phyloP scores from a whole-genome alignment of 768 basidiomycete genomes.

The Fistulinella prunicolor region DNA sequence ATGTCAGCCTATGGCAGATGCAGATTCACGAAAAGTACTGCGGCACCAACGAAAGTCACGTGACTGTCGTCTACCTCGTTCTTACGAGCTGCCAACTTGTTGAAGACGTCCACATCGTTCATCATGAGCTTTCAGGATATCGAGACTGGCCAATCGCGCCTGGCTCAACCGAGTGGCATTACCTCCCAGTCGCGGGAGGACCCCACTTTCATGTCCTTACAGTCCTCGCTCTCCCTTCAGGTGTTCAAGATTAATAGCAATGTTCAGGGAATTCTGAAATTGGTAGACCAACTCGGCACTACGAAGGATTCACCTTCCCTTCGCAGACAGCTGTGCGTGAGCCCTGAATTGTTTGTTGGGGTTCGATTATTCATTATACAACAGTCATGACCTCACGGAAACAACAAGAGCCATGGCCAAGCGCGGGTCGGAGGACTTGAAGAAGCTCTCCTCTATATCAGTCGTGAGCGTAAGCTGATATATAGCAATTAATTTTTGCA shows the following conservation, averaged over 20 bases:
- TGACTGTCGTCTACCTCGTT: conserved; percentile 2
- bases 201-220: conserved; percentile 69
- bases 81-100: neutral
- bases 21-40: too few species aligned
- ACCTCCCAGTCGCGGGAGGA: conserved; percentile 54
- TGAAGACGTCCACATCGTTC: neutral
- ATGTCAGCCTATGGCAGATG: too few species aligned
- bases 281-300: conserved; percentile 96
- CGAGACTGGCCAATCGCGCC: conserved; percentile 40
- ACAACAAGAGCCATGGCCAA: conserved; percentile 94
- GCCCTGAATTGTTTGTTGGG: neutral
- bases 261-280: conserved; percentile 89
- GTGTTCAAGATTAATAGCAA: conserved; percentile 99
- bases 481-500: neutral
- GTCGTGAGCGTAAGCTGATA: conserved; percentile 47
- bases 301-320: conserved; percentile 73
- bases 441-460: conserved; percentile 77
- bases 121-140: conserved; percentile 53
- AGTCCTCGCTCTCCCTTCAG: conserved; percentile 82
- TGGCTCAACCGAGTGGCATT: conserved; percentile 24
- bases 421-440: conserved; percentile 88
- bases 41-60: too few species aligned
- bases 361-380: conserved; percentile 2
- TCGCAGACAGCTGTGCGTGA: conserved; percentile 79
- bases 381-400: conserved; percentile 91